These are phyloP conservation scores for Colletotrichum tropicicola DNA, from an alignment of 2,329 filamentous ascomycete species.

Conservation along the genomic window DNA sequence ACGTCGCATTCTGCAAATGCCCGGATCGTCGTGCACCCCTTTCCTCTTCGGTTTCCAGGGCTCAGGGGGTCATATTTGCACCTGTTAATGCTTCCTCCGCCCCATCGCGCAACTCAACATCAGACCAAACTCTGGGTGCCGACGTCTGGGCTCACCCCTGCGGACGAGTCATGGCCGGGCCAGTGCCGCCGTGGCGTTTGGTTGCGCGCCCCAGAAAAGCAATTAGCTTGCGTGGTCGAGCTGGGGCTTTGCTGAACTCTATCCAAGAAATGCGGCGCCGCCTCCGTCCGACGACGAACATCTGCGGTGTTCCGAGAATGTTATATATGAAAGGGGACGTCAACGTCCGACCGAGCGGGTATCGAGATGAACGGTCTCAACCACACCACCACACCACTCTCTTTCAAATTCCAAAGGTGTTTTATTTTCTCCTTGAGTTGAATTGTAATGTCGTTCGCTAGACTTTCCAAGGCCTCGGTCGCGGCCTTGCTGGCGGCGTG, in stretches of 20 bases:
- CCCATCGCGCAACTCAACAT: not conserved
- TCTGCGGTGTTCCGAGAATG: not conserved
- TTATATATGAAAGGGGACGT: not conserved
- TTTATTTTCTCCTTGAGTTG: not conserved
- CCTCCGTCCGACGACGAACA: not conserved
- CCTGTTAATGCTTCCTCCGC: slow-evolving; percentile 5
- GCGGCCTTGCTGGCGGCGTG: slow-evolving; percentile 19
- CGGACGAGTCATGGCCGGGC: slow-evolving; percentile 14
- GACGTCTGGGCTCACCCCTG: slow-evolving; percentile 15
- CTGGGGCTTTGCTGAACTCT: slow-evolving; percentile 28
- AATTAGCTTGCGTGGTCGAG: slow-evolving; percentile 26
- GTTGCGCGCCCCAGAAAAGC: slow-evolving; percentile 6
- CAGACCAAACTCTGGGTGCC: slow-evolving; percentile 24
- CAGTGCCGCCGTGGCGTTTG: not conserved
- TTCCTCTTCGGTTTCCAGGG: not conserved
- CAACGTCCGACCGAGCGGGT: too few relatives aligned
- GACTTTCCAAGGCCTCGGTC: slow-evolving; percentile 5
- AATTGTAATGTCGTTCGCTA: slow-evolving; percentile 15
- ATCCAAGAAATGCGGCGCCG: not conserved
- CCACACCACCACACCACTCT: slow-evolving; percentile 9
- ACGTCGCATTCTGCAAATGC: not conserved
- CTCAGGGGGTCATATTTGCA: not conserved
- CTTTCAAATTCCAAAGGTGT: slow-evolving; percentile 4
- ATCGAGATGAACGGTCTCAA: not conserved
- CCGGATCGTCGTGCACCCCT: not conserved